Evolutionary conservation across 2,329 filamentous ascomycete genomes (phyloP).

Genomic region (Nannizzia gypsea): DNA sequence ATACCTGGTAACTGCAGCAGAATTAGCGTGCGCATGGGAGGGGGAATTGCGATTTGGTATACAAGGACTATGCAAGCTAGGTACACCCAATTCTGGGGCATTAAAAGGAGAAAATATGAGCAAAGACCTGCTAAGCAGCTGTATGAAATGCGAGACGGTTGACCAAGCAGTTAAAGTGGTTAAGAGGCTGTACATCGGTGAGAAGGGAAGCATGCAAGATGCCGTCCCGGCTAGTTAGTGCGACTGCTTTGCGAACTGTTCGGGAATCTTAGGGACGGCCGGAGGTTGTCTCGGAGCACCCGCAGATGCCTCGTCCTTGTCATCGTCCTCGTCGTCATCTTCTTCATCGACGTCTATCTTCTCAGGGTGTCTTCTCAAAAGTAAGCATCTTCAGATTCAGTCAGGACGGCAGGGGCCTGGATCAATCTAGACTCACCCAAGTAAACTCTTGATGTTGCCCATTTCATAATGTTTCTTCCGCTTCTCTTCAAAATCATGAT

Average conservation of each 20-base stretch:
- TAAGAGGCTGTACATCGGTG: neutral
- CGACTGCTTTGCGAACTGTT: slow-evolving; percentile 10
- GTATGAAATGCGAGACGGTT: neutral
- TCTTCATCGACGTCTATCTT: slow-evolving; percentile 41
- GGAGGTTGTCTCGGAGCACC: slow-evolving; percentile 17
- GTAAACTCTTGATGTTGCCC: slow-evolving; percentile 77
- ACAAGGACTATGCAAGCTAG: slow-evolving; percentile 2
- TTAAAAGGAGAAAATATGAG: neutral
- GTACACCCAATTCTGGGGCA: neutral
- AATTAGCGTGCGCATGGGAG: neutral
- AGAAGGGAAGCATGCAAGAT: neutral
- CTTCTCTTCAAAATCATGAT: slow-evolving; percentile 78
- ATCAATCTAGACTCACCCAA: slow-evolving; percentile 48
- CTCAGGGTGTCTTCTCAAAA: slow-evolving; percentile 46
- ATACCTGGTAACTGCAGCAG: neutral
- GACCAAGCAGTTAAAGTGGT: neutral
- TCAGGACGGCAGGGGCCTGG: neutral
- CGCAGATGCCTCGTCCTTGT: neutral
- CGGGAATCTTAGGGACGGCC: slow-evolving; percentile 25
- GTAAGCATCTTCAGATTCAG: neutral
- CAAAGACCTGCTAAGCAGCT: neutral
- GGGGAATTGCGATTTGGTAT: neutral
- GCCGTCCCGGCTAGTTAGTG: neutral
- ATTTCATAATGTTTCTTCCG: slow-evolving; percentile 98
- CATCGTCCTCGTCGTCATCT: slow-evolving; percentile 5